Conservation (phyloP, 2,329 filamentous ascomycete species). For the Coniochaeta sp. region DNA sequence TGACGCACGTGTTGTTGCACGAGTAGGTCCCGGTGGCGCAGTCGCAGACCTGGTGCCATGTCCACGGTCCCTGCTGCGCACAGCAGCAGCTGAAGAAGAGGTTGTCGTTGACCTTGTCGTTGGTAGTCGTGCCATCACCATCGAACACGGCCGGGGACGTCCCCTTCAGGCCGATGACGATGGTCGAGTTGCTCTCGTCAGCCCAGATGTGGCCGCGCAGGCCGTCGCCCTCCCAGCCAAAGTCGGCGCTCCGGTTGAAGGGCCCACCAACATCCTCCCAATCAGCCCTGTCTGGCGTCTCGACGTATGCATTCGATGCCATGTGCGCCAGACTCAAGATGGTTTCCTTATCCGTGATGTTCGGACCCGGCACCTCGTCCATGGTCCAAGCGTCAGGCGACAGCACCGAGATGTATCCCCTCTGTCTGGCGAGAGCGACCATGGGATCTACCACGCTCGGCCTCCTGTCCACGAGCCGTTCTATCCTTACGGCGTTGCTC, state of each 20-base stretch:
- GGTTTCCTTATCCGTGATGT: conserved; percentile 78
- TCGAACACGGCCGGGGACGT: conserved; percentile 88
- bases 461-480: conserved; percentile 73
- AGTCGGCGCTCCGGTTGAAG: conserved; percentile 82
- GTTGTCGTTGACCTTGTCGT: conserved; percentile 97
- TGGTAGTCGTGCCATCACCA: conserved; percentile 92
- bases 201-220: conserved; percentile 88
- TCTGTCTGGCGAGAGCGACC: conserved; percentile 62
- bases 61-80: conserved; percentile 81
- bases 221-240: conserved; percentile 88
- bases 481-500: conserved; percentile 62
- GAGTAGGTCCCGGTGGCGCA: conserved; percentile 81
- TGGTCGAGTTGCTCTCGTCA: conserved; percentile 75
- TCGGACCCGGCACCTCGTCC: conserved; percentile 70
- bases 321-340: conserved; percentile 80
- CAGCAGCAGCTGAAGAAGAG: conserved; percentile 98
- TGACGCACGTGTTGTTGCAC: conserved; percentile 88
- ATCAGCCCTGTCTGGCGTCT: conserved; percentile 61
- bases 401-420: conserved; percentile 59
- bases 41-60: conserved; percentile 89
- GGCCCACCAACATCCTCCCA: conserved; percentile 75
- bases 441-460: conserved; percentile 71
- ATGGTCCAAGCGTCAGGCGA: conserved; percentile 73
- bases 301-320: conserved; percentile 82
- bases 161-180: conserved; percentile 89